These are phyloP conservation scores for Yueomyces sp. DNA, from an alignment of 1,139 yeast genomes.

Conservation along the genomic window DNA sequence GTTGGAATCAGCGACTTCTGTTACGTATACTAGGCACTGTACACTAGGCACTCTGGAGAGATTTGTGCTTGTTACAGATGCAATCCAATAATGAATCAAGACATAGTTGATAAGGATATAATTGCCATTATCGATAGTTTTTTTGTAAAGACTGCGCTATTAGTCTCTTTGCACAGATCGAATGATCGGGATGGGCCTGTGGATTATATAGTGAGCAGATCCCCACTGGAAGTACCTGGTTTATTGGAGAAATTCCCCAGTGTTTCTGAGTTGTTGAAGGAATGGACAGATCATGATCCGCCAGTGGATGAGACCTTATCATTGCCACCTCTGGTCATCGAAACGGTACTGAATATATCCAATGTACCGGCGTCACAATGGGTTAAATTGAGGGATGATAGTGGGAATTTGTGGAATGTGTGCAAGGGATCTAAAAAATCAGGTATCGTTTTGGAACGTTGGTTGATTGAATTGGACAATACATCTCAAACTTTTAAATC, in stretches of 20 bases:
- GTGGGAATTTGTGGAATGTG: slow-evolving; percentile 37
- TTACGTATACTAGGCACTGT: too few relatives aligned
- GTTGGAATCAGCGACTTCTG: too few relatives aligned
- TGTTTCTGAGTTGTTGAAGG: slow-evolving; percentile 11
- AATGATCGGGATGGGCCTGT: slow-evolving; percentile 5
- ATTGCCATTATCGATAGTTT: slow-evolving; percentile 19
- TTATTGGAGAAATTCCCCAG: slow-evolving; percentile 5
- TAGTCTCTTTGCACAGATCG: slow-evolving; percentile 16
- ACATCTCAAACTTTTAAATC: slow-evolving; percentile 19
- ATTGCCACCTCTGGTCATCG: slow-evolving; percentile 74
- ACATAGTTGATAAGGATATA: slow-evolving; percentile 7
- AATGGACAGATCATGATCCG: slow-evolving; percentile 20
- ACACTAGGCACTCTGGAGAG: too few relatives aligned
- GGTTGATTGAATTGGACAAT: slow-evolving; percentile 72
- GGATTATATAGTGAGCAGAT: slow-evolving; percentile 3
- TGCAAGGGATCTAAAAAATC: slow-evolving; percentile 45
- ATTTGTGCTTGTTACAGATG: too few relatives aligned
- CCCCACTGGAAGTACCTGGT: slow-evolving; percentile 14
- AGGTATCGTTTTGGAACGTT: slow-evolving; percentile 82
- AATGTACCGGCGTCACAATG: slow-evolving; percentile 47
- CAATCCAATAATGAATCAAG: not conserved
- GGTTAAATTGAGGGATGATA: slow-evolving; percentile 45
- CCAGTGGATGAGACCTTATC: not conserved
- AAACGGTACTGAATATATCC: slow-evolving; percentile 66
- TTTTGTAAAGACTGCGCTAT: slow-evolving; percentile 19